Conservation (phyloP, 129 eudicot species). For the Flaveria trinervia region DNA sequence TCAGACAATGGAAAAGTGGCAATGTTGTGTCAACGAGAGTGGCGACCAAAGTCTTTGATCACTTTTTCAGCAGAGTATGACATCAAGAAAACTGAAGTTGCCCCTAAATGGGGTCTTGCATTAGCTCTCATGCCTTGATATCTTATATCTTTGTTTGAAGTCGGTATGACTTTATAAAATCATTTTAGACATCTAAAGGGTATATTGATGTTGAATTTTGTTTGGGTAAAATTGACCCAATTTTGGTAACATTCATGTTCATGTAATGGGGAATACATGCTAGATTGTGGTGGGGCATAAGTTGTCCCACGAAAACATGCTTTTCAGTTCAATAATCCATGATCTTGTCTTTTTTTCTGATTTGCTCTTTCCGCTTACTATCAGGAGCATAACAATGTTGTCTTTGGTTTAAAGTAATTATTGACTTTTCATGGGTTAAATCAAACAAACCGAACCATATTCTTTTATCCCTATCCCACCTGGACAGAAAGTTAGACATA, state of each 20-base stretch:
- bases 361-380: neutral
- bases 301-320: constrained; percentile 28
- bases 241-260: constrained; percentile 40
- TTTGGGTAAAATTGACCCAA: constrained; percentile 43
- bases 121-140: constrained; percentile 71
- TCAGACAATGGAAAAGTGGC: constrained; percentile 69
- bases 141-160: constrained; percentile 25
- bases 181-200: constrained; percentile 28
- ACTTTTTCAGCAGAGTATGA: constrained; percentile 83
- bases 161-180: constrained; percentile 27
- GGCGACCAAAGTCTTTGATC: constrained; percentile 90
- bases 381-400: neutral
- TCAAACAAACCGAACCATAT: no score
- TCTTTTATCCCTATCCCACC: no score
- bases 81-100: constrained; percentile 51
- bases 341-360: constrained; percentile 22
- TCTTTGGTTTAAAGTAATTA: neutral
- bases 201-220: constrained; percentile 27
- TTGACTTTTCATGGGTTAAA: no score
- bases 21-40: constrained; percentile 73
- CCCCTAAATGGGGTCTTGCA: constrained; percentile 73
- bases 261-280: constrained; percentile 30
- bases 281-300: constrained; percentile 34
- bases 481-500: no score
- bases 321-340: constrained; percentile 41